Conservation (phyloP, 2,329 filamentous ascomycete genomes). For the Fusarium gaditjirri region DNA sequence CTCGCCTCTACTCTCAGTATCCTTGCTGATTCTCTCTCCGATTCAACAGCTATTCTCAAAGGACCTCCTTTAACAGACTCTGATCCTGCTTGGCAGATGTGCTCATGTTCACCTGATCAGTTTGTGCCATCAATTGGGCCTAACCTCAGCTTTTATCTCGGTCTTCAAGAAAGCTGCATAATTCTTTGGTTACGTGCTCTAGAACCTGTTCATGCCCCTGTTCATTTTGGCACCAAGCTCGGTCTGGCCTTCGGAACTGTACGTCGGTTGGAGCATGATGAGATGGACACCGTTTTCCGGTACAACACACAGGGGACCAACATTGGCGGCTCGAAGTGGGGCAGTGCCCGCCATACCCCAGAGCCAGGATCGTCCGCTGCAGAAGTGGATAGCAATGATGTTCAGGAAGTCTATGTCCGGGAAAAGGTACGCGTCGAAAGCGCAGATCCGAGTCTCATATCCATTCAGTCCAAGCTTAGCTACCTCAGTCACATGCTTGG, state of each 20-base stretch:
- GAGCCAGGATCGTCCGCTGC: constrained; percentile 36
- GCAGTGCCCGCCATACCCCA: constrained; percentile 40
- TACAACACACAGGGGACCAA: constrained; percentile 59
- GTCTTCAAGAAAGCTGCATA: constrained; percentile 75
- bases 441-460: constrained; percentile 87
- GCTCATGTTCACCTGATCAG: constrained; percentile 56
- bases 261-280: constrained; percentile 77
- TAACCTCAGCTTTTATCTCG: constrained; percentile 78
- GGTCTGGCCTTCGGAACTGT: constrained; percentile 75
- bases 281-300: constrained; percentile 79
- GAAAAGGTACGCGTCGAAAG: constrained; percentile 92
- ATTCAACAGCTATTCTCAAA: constrained; percentile 64
- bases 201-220: constrained; percentile 71
- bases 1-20: constrained; percentile 66
- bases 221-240: constrained; percentile 72
- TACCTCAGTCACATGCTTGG: constrained; percentile 79
- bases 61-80: constrained; percentile 58
- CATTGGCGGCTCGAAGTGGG: constrained; percentile 40
- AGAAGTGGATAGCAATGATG: constrained; percentile 34
- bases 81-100: constrained; percentile 57
- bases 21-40: constrained; percentile 63
- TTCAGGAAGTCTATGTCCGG: constrained; percentile 79
- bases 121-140: constrained; percentile 60
- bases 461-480: constrained; percentile 82
- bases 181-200: constrained; percentile 77